Evolutionary conservation across 371 early-diverging fungal species (phyloP).

Genomic region (Saksenaea oblongispora): DNA sequence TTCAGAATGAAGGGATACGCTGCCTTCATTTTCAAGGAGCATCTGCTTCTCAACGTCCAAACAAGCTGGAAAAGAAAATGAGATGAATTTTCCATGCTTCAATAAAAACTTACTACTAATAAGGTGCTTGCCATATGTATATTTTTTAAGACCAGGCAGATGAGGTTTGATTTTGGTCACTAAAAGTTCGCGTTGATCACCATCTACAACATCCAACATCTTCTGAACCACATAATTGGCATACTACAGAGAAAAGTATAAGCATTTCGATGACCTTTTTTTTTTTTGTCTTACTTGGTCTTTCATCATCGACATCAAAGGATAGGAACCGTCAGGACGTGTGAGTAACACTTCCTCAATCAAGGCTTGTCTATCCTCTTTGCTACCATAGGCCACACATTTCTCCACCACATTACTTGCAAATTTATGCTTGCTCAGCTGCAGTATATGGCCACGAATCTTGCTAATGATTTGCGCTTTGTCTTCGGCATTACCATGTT

Average conservation of each 20-base stretch:
- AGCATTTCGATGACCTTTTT: neutral
- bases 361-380: conserved; percentile 70
- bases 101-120: conserved; percentile 64
- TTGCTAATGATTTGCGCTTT: conserved; percentile 84
- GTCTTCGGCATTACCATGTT: conserved; percentile 88
- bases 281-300: conserved; percentile 68
- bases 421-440: conserved; percentile 98
- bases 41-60: conserved; percentile 1
- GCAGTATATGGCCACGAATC: conserved; percentile 89
- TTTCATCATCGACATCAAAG: conserved; percentile 94
- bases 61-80: neutral
- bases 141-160: conserved; percentile 87
- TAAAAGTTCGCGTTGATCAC: conserved; percentile 81
- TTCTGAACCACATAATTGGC: conserved; percentile 99
- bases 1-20: neutral
- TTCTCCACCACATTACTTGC: conserved; percentile 99
- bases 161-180: conserved; percentile 90
- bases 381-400: conserved; percentile 81
- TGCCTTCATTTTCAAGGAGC: neutral
- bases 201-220: conserved; percentile 96
- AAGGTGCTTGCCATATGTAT: conserved; percentile 96
- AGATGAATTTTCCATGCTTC: neutral
- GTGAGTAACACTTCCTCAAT: conserved; percentile 86
- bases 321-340: conserved; percentile 75
- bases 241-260: conserved; percentile 45